phyloP scores from a whole-genome alignment of 2,329 filamentous ascomycete species.

The Cercospora canescens region DNA sequence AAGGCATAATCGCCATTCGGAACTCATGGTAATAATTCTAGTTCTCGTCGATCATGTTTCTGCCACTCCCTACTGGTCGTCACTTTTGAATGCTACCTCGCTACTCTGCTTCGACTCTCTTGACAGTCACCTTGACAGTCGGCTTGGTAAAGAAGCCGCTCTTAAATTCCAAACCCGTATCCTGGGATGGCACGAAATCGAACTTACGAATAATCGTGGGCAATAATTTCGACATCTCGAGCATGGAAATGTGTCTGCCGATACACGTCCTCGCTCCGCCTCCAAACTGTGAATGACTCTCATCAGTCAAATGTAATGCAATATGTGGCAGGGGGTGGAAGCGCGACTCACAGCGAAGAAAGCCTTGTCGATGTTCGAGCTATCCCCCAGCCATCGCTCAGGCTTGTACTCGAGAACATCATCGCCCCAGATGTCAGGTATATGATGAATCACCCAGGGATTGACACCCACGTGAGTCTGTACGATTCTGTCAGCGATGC shows the following conservation, averaged over 20 bases:
- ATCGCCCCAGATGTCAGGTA: conserved; percentile 44
- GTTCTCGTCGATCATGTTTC: too few species aligned
- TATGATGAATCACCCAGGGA: conserved; percentile 38
- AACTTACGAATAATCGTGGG: neutral
- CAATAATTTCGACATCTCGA: neutral
- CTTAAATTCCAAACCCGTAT: neutral
- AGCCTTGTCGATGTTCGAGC: neutral
- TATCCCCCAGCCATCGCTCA: conserved; percentile 46
- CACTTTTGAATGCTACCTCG: too few species aligned
- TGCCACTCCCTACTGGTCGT: too few species aligned
- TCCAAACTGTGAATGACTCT: neutral
- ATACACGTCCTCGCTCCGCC: neutral
- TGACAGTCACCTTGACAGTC: neutral
- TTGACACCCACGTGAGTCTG: conserved; percentile 13
- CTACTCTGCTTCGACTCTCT: too few species aligned
- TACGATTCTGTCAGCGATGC: neutral
- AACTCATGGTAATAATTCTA: too few species aligned
- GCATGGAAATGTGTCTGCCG: neutral
- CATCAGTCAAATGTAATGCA: too few species aligned
- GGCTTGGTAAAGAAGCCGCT: neutral
- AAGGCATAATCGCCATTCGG: too few species aligned
- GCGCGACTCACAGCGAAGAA: neutral
- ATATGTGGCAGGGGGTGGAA: too few species aligned
- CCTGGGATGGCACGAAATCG: neutral
- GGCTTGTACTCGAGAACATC: conserved; percentile 47